Percentiles rank a stretch among this genome's conserved stretches.
Conservation (phyloP, 2,329 filamentous ascomycete genomes). For the Microcera coccophila region DNA sequence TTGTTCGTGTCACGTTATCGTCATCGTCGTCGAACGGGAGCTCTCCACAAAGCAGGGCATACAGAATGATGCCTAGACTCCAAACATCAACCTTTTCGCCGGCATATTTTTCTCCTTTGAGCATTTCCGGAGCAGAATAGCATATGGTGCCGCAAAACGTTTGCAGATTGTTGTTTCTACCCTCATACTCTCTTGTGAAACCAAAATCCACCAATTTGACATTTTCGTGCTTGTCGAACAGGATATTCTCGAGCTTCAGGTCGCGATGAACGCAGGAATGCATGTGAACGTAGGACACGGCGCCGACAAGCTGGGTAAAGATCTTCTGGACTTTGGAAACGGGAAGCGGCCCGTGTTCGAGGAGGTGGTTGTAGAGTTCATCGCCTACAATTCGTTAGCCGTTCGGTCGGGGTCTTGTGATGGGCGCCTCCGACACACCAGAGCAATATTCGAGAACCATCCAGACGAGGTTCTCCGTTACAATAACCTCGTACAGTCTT, state of each 20-base stretch:
- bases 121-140: conserved; percentile 97
- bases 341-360: conserved; percentile 79
- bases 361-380: conserved; percentile 93
- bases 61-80: conserved; percentile 82
- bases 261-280: conserved; percentile 96
- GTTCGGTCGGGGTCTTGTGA: conserved; percentile 11
- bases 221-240: conserved; percentile 94
- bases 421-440: conserved; percentile 61
- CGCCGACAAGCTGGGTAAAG: conserved; percentile 91
- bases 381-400: conserved; percentile 62
- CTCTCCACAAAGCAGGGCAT: conserved; percentile 77
- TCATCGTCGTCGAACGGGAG: conserved; percentile 96
- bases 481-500: conserved; percentile 93
- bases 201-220: conserved; percentile 98
- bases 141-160: conserved; percentile 98
- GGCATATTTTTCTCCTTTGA: conserved; percentile 96
- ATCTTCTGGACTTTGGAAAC: conserved; percentile 88
- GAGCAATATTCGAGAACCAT: conserved; percentile 94
- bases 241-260: conserved; percentile 84
- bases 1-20: conserved; percentile 78
- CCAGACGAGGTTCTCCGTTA: conserved; percentile 94
- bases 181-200: conserved; percentile 96
- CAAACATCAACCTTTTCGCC: conserved; percentile 98
- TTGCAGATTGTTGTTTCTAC: conserved; percentile 88
- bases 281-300: conserved; percentile 90